These are phyloP conservation scores for Trichoderma endophyticum DNA, from an alignment of 2,329 filamentous ascomycete species.

Conservation along the genomic window DNA sequence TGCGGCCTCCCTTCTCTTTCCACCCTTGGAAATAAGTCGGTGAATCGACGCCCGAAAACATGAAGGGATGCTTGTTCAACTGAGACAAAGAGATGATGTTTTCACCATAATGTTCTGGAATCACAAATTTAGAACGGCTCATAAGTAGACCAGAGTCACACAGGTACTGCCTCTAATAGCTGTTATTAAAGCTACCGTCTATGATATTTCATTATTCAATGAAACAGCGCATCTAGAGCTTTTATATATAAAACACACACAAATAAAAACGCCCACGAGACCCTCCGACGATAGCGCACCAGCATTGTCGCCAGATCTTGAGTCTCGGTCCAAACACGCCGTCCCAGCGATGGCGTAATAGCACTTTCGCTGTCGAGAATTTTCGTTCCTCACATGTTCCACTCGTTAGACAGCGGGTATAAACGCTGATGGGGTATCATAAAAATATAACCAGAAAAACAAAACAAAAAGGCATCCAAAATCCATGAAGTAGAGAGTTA, in stretches of 20 bases:
- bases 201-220: neutral
- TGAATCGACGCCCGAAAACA: neutral
- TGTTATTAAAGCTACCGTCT: neutral
- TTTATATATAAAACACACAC: neutral
- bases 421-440: slow-evolving; percentile 48
- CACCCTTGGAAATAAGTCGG: neutral
- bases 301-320: slow-evolving; percentile 49
- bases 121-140: neutral
- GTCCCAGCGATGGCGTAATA: slow-evolving; percentile 55
- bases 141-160: neutral
- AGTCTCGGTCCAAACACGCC: slow-evolving; percentile 50
- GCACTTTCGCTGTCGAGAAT: slow-evolving; percentile 53
- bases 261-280: slow-evolving; percentile 44
- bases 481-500: neutral
- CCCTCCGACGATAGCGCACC: slow-evolving; percentile 50
- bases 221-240: neutral
- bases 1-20: neutral
- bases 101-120: neutral
- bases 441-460: slow-evolving; percentile 18
- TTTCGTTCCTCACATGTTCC: slow-evolving; percentile 21
- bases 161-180: neutral
- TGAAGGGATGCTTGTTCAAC: neutral
- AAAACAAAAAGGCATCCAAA: slow-evolving; percentile 12
- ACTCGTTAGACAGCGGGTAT: slow-evolving; percentile 44
- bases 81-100: neutral